Evolutionary conservation across 805 yeast species (phyloP).

Genomic region (Wickerhamomyces pijperi): DNA sequence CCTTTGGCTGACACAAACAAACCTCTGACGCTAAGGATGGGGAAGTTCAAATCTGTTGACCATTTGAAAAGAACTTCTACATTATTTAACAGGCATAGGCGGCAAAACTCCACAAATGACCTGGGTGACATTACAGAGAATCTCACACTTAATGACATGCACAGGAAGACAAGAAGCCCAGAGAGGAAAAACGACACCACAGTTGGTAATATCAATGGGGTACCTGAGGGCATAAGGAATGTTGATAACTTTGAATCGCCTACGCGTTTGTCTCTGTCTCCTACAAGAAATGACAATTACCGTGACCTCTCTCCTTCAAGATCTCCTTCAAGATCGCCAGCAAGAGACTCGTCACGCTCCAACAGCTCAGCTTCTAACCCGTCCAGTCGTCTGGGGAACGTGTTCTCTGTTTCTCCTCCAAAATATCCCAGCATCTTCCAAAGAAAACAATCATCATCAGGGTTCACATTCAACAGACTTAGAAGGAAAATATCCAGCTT

Average conservation of each 20-base stretch:
- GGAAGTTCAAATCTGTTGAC: not conserved
- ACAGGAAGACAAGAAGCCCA: not conserved
- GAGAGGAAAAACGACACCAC: not conserved
- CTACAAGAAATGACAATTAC: not conserved
- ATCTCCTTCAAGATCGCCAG: not conserved
- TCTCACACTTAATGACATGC: not conserved
- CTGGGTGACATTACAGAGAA: not conserved
- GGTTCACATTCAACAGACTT: not conserved
- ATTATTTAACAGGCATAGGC: not conserved
- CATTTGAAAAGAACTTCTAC: not conserved
- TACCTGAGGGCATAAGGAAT: not conserved
- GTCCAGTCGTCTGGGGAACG: not conserved
- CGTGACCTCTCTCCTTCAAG: not conserved
- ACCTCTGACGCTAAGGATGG: not conserved
- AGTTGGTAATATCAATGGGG: not conserved
- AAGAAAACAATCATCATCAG: not conserved
- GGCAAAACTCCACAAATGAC: constrained; percentile 3
- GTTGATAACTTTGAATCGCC: not conserved
- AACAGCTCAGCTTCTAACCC: not conserved
- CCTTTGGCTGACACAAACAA: no score
- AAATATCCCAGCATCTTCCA: not conserved
- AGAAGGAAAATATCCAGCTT: not conserved
- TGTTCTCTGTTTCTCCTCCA: not conserved
- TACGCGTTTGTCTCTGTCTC: not conserved
- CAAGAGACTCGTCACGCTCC: not conserved